phyloP scores from a whole-genome alignment of 495 filamentous ascomycete genomes.

The Talaromyces borbonicus region DNA sequence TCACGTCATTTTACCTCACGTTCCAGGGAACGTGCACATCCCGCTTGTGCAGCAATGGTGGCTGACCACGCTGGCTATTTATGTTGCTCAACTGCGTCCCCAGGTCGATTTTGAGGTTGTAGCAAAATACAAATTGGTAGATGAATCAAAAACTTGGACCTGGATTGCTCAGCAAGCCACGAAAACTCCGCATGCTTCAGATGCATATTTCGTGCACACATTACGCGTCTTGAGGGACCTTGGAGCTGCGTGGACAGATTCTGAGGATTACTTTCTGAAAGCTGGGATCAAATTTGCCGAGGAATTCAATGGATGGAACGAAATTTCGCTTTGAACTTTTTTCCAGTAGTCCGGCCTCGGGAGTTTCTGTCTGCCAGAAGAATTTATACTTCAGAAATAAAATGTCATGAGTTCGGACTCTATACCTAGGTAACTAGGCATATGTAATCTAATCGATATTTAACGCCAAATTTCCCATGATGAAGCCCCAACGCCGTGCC shows the following conservation, averaged over 20 bases:
- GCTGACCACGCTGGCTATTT: slow-evolving; percentile 69
- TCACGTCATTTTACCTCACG: slow-evolving; percentile 67
- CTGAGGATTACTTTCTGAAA: slow-evolving; percentile 62
- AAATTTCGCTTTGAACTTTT: no score
- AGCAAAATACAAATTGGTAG: slow-evolving; percentile 40
- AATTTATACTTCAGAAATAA: no score
- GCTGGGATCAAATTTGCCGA: slow-evolving; percentile 71
- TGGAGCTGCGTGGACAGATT: slow-evolving; percentile 75
- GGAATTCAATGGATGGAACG: slow-evolving; percentile 70
- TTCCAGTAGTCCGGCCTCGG: slow-evolving; percentile 21
- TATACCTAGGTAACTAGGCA: no score
- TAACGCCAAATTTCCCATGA: neutral
- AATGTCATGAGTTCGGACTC: no score
- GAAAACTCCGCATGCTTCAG: slow-evolving; percentile 50
- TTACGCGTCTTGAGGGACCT: slow-evolving; percentile 65
- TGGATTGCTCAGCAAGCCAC: slow-evolving; percentile 62
- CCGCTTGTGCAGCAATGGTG: slow-evolving; percentile 76
- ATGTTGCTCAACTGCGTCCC: slow-evolving; percentile 64
- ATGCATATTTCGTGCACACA: slow-evolving; percentile 80
- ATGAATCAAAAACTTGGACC: slow-evolving; percentile 54
- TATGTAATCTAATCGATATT: no score
- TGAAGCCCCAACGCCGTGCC: neutral
- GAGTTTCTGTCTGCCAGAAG: no score
- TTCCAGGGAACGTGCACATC: slow-evolving; percentile 64
- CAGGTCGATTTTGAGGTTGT: slow-evolving; percentile 56